These are phyloP conservation scores for Fusarium agapanthi DNA, from an alignment of 2,329 filamentous ascomycete genomes.

Conservation along the genomic window DNA sequence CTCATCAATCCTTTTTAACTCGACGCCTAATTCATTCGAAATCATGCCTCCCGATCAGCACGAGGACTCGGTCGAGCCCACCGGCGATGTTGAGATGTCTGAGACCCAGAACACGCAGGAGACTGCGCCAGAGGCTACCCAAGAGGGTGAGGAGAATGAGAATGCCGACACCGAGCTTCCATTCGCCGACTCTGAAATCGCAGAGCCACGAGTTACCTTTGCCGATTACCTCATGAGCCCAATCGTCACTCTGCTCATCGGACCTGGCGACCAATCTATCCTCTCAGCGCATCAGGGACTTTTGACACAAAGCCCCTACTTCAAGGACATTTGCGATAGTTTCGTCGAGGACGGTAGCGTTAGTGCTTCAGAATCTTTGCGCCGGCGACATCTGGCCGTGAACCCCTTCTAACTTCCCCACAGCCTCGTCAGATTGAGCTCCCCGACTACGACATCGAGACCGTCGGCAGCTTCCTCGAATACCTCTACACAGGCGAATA, in stretches of 20 bases:
- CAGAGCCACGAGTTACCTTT: slow-evolving; percentile 55
- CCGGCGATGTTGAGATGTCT: slow-evolving; percentile 52
- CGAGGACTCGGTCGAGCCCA: slow-evolving; percentile 40
- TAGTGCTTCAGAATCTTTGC: slow-evolving; percentile 43
- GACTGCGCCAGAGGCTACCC: slow-evolving; percentile 42
- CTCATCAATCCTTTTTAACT: background rate
- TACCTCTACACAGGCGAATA: slow-evolving; percentile 60
- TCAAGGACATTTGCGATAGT: slow-evolving; percentile 68
- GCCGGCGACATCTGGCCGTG: background rate
- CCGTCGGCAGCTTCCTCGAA: slow-evolving; percentile 53
- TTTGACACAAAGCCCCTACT: slow-evolving; percentile 77
- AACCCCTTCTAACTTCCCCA: background rate
- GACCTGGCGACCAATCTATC: slow-evolving; percentile 67
- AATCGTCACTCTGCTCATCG: slow-evolving; percentile 73
- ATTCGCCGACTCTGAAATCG: slow-evolving; percentile 49
- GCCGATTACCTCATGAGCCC: slow-evolving; percentile 73
- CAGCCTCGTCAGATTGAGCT: slow-evolving; percentile 75
- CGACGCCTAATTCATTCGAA: background rate
- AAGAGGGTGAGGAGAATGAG: slow-evolving; percentile 46
- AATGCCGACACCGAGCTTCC: slow-evolving; percentile 49
- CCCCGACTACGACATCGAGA: slow-evolving; percentile 46
- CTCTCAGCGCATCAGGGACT: slow-evolving; percentile 84
- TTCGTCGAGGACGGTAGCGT: slow-evolving; percentile 71
- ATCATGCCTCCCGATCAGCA: slow-evolving; percentile 45
- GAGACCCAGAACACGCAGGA: slow-evolving; percentile 37